Evolutionary conservation across 176 grass and related monocot genomes (phyloP).

Genomic region (Carex parvula): DNA sequence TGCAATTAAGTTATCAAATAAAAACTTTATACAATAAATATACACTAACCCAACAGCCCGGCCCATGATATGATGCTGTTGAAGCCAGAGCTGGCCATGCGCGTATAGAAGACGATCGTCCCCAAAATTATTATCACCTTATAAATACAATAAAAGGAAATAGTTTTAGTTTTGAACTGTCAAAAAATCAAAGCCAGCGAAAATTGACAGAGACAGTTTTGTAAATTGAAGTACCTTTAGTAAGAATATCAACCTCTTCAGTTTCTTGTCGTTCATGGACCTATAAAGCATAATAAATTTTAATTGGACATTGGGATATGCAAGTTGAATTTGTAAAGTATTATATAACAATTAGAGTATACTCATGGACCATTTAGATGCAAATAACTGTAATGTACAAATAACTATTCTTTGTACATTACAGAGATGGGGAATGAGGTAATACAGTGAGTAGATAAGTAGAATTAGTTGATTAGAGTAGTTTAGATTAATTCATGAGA

Average conservation of each 20-base stretch:
- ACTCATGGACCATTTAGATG: not conserved
- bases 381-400: not conserved
- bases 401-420: not conserved
- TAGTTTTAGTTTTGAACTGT: not conserved
- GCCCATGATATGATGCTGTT: slow-evolving; percentile 76
- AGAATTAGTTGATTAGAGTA: too few species aligned
- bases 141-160: slow-evolving; percentile 6
- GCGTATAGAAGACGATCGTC: slow-evolving; percentile 67
- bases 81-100: slow-evolving; percentile 66
- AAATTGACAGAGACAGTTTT: not conserved
- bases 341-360: not conserved
- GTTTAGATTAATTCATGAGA: too few species aligned
- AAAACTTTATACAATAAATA: slow-evolving; percentile 9
- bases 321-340: not conserved
- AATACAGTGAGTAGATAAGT: too few species aligned
- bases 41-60: slow-evolving; percentile 60
- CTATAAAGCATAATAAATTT: slow-evolving; percentile 34
- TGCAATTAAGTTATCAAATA: slow-evolving; percentile 9
- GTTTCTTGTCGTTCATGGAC: slow-evolving; percentile 62
- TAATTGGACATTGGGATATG: not conserved
- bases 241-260: slow-evolving; percentile 65
- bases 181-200: not conserved
- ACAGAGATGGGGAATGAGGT: too few species aligned
- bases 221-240: slow-evolving; percentile 51
- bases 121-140: slow-evolving; percentile 60